Evolutionary conservation across 2,329 filamentous ascomycete genomes (phyloP), one percentile per base, ranked within the genome.

Genomic region (Fusarium newnesense): DNA sequence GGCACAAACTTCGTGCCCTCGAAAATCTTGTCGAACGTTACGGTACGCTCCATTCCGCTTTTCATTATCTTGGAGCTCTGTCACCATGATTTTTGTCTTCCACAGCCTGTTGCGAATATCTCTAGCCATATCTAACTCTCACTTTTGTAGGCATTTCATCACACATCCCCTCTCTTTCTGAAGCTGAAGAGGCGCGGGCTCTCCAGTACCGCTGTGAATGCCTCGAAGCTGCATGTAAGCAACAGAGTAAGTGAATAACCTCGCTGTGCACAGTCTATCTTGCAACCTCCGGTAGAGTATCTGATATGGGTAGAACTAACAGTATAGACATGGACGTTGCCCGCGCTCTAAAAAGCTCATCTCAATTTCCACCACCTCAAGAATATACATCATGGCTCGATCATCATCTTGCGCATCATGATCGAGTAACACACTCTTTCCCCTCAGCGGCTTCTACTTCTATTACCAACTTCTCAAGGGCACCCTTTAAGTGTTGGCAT

Each of bases 161-260:
- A 53, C 77, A 72, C 69, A 77, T 86, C 53, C 84, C 85, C 30
- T 80, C 84, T 70, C 79, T 89, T 61, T 90, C 87, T 60, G 86
- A 89, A 70, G 83, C 85, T 30, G 88, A 90, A 79, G 88, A 90
- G 78, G 88, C 88, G 32, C 84, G 88, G 63, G 83, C 84, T 42
- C 80, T 90, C 60, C 88, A 90, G 77, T 88, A 90, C 75, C 86
- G 85, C 72, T 89, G 88, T 80, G 88, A 90, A 80, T 88, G 87
- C 78, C 85, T 90, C 61, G 87, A 90, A 76, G 83, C 82, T 58
- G 85, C 84, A 63, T 87, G 87, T 75, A 78, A 87, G 59, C 78
- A 81, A 65, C 77, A 82, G 70, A 76, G 81, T 82, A 75, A 71
- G 77, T 75, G 24, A 26, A 42, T 26, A 39, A 40, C 39, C 59